Percentiles rank a stretch among this genome's conserved stretches.
Evolutionary conservation across 306 rosid genomes (phyloP).

Genomic region (Corylus americana): DNA sequence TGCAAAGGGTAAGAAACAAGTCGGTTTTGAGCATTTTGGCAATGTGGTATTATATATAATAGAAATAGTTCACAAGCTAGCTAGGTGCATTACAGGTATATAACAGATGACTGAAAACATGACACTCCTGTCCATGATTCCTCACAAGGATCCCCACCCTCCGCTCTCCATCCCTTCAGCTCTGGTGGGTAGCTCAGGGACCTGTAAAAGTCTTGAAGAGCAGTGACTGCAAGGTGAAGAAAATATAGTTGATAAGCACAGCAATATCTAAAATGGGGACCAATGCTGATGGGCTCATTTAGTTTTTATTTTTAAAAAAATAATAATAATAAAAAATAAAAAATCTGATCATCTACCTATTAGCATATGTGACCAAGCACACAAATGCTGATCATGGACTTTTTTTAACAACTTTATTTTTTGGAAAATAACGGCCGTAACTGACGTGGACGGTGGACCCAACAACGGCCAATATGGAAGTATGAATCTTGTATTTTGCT

Average conservation of each 20-base stretch:
- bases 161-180: constrained; percentile 67
- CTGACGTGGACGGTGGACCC: no score
- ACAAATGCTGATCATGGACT: not conserved
- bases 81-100: constrained; percentile 61
- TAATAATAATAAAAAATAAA: no score
- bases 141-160: constrained; percentile 77
- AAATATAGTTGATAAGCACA: not conserved
- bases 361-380: not conserved
- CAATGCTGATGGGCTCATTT: no score
- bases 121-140: constrained; percentile 87
- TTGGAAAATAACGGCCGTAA: not conserved
- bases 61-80: constrained; percentile 6
- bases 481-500: no score
- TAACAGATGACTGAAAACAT: constrained; percentile 74
- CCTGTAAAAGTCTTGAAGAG: constrained; percentile 64
- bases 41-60: not conserved
- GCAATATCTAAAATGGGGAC: no score
- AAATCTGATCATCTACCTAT: no score
- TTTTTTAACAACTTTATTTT: not conserved
- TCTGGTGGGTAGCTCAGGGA: constrained; percentile 53
- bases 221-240: constrained; percentile 44
- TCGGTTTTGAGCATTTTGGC: constrained; percentile 1
- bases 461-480: no score
- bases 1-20: constrained; percentile 34
- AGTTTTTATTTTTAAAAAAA: no score